A percentile compares a stretch with the other conserved stretches of the same genome.
Conservation (phyloP, 2,329 filamentous ascomycete species). For the Stemphylium beticola region DNA sequence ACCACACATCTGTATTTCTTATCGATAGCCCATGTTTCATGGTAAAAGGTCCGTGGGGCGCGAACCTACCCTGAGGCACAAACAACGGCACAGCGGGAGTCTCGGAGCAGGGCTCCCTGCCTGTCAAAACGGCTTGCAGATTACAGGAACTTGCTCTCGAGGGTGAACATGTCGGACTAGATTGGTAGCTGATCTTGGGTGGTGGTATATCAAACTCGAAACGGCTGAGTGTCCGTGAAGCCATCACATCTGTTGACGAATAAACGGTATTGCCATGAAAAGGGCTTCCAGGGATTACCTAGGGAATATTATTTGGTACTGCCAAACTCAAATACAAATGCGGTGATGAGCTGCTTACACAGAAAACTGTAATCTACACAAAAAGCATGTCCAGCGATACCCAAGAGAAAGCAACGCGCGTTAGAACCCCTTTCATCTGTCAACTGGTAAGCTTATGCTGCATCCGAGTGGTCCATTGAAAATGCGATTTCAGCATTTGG, state of each 20-base stretch:
- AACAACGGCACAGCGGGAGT: slow-evolving; percentile 2
- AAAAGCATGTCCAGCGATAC: neutral
- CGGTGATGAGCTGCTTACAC: neutral
- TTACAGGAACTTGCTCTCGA: slow-evolving; percentile 18
- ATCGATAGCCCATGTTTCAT: slow-evolving; percentile 13
- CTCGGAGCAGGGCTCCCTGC: slow-evolving; percentile 4
- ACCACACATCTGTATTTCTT: neutral
- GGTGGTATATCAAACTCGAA: slow-evolving; percentile 9
- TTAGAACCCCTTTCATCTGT: neutral
- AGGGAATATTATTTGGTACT: neutral
- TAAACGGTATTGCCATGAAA: neutral
- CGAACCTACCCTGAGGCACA: neutral
- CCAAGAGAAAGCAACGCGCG: neutral
- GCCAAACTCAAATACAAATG: neutral
- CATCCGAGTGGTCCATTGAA: too few species aligned
- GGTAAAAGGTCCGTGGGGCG: slow-evolving; percentile 7
- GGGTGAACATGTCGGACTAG: slow-evolving; percentile 13
- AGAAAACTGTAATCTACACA: neutral
- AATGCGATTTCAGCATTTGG: too few species aligned
- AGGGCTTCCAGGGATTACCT: neutral
- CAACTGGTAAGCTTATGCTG: too few species aligned
- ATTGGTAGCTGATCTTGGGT: neutral
- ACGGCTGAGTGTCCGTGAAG: neutral
- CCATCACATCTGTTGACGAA: neutral
- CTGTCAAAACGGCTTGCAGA: slow-evolving; percentile 14